A percentile compares a stretch with the other conserved stretches of the same genome.
phyloP scores from a whole-genome alignment of 768 basidiomycete genomes.

The Rickenella mellea region DNA sequence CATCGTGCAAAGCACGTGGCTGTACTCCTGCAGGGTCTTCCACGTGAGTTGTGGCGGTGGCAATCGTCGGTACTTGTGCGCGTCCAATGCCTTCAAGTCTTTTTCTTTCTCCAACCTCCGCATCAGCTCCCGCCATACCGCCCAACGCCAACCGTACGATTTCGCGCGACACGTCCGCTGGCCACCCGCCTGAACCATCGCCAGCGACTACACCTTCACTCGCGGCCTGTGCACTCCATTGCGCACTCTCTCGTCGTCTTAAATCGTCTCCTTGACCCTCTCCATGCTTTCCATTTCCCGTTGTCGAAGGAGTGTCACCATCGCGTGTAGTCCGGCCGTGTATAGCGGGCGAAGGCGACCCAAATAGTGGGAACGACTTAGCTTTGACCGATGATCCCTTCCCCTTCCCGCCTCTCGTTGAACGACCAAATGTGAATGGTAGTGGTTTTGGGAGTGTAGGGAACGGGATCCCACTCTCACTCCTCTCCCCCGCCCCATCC shows the following conservation, averaged over 20 bases:
- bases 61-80: no score
- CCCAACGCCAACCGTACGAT: conserved; percentile 41
- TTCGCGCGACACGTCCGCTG: conserved; percentile 47
- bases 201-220: conserved; percentile 19
- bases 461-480: conserved; percentile 8
- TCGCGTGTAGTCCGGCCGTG: conserved; percentile 3
- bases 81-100: no score
- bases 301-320: conserved; percentile 19
- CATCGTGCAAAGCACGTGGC: no score
- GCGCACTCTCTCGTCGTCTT: conserved; percentile 45
- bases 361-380: conserved; percentile 19
- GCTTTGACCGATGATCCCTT: conserved; percentile 17
- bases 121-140: conserved; percentile 8
- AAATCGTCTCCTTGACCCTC: conserved; percentile 20
- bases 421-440: conserved; percentile 16
- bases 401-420: no score
- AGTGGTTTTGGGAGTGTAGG: conserved; percentile 6
- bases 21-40: no score
- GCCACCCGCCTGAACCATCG: conserved; percentile 33
- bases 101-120: conserved; percentile 7
- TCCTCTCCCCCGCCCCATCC: no score
- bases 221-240: conserved; percentile 45
- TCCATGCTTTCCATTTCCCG: neutral
- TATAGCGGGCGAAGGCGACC: conserved; percentile 14
- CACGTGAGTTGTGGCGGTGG: no score